Evolutionary conservation across 805 yeast species (phyloP), one percentile per base, ranked within the genome.

Genomic region (Wickerhamiella azymoides): DNA sequence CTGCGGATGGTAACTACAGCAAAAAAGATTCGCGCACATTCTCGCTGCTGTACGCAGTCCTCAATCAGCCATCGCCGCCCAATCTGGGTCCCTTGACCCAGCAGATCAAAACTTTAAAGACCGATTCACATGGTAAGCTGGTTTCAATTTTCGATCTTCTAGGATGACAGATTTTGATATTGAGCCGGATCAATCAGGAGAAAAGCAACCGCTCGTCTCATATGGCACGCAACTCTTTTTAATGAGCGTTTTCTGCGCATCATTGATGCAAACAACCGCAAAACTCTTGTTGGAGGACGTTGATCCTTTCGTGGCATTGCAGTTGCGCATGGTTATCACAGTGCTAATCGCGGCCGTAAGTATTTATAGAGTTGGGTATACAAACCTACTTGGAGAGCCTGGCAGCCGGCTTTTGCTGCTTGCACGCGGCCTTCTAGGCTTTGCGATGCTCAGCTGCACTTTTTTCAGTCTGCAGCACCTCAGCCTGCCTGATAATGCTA

Each of bases 401-500:
- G 79, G 75, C 9, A 80, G 89, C 2, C 65, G 94, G 13, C 56
- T 60, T 43, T 66, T 73, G 53, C 63, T 85, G 47, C 58, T 74
- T 0, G 39, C 73, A 4, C 67, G 96, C 49, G 95, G 95, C 0
- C 40, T 71, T 1, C 69, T 76, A 11, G 96, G 96, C 5, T 84
- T 77, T 53, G 59, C 80, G 47, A 93, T 94, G 2, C 93, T 85
- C 5, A 79, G 80, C 57, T 80, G 89, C 5, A 67, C 82, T 57
- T 86, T 84, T 60, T 83, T 69, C 58, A 76, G 93, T 1, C 64
- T 86, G 52, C 70, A 76, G 64, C 83, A 81, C 55, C 67, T 86
- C 41, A 74, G 84, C 41, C 71, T 86, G 4, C 78, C 89, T 11
- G 96, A 86, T 57, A 82, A 92, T 0, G 79, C 84, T 1, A 79